Conservation (phyloP, 768 basidiomycete species). For the Tremella fuciformis region DNA sequence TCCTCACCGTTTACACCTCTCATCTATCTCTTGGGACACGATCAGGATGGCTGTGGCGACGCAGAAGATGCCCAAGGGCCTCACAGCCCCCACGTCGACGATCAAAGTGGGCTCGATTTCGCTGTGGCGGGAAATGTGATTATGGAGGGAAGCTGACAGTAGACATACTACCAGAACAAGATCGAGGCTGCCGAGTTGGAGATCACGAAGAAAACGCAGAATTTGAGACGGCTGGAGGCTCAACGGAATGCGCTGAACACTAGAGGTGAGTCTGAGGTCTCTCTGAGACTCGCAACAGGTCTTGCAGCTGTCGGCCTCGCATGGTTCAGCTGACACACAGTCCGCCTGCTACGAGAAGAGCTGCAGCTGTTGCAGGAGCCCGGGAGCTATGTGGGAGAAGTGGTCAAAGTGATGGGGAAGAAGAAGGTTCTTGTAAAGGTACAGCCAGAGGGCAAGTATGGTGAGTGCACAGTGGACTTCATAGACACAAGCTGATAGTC, state of each 20-base stretch:
- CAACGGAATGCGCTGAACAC: conserved; percentile 97
- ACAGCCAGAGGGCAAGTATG: conserved; percentile 98
- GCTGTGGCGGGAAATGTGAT: not conserved
- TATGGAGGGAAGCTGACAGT: not conserved
- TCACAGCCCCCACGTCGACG: conserved; percentile 22
- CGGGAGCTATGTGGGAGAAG: conserved; percentile 94
- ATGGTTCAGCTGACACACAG: conserved; percentile 53
- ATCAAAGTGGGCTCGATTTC: conserved; percentile 33
- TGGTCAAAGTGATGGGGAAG: conserved; percentile 99
- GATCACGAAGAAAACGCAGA: conserved; percentile 95
- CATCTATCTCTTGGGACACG: not conserved
- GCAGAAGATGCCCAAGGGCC: conserved; percentile 32
- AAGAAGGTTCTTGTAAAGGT: conserved; percentile 97
- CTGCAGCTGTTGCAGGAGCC: conserved; percentile 90
- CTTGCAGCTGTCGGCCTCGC: no score
- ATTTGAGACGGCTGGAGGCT: conserved; percentile 88
- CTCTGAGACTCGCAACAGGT: no score
- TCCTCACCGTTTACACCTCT: not conserved
- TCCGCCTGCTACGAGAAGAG: conserved; percentile 85
- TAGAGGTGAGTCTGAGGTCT: conserved; percentile 61
- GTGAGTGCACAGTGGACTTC: conserved; percentile 57
- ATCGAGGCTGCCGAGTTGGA: conserved; percentile 88
- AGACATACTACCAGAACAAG: conserved; percentile 92
- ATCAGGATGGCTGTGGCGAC: conserved; percentile 33
- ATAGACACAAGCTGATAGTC: not conserved